phyloP scores from a whole-genome alignment of 768 basidiomycete genomes.

The Russula vinacea region DNA sequence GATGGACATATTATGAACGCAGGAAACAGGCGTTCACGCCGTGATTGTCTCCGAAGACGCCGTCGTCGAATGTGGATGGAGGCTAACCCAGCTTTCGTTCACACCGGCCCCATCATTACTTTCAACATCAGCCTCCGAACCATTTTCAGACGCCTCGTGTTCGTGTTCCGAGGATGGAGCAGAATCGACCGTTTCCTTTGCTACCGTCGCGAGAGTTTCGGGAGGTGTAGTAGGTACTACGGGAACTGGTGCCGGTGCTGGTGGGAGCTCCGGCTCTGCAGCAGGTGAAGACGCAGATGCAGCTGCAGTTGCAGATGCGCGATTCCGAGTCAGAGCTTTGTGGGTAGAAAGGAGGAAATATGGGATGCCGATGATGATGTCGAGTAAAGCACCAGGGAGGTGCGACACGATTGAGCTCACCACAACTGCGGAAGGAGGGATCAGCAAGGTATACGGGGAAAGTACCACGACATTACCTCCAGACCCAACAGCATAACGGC shows the following conservation, averaged over 20 bases:
- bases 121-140: slow-evolving; percentile 67
- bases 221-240: slow-evolving; percentile 36
- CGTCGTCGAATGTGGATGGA: slow-evolving; percentile 34
- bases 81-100: slow-evolving; percentile 69
- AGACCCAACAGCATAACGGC: slow-evolving; percentile 70
- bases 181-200: slow-evolving; percentile 22
- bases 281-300: slow-evolving; percentile 24
- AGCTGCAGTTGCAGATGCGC: slow-evolving; percentile 40
- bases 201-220: slow-evolving; percentile 2
- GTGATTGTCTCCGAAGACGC: slow-evolving; percentile 5
- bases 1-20: neutral
- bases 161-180: slow-evolving; percentile 30
- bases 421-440: slow-evolving; percentile 45
- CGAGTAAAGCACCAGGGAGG: slow-evolving; percentile 63
- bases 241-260: slow-evolving; percentile 1
- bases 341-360: slow-evolving; percentile 59
- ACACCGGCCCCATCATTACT: slow-evolving; percentile 55
- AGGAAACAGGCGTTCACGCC: slow-evolving; percentile 5
- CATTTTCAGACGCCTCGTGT: slow-evolving; percentile 43
- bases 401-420: slow-evolving; percentile 70
- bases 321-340: slow-evolving; percentile 54
- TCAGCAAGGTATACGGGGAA: slow-evolving; percentile 1
- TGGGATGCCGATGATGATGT: slow-evolving; percentile 63
- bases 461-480: slow-evolving; percentile 53
- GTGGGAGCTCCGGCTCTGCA: slow-evolving; percentile 24